Evolutionary conservation across 192 early-diverging fungal genomes (phyloP), one percentile per base, ranked within the genome.

Genomic region (Backusella morwellensis): DNA sequence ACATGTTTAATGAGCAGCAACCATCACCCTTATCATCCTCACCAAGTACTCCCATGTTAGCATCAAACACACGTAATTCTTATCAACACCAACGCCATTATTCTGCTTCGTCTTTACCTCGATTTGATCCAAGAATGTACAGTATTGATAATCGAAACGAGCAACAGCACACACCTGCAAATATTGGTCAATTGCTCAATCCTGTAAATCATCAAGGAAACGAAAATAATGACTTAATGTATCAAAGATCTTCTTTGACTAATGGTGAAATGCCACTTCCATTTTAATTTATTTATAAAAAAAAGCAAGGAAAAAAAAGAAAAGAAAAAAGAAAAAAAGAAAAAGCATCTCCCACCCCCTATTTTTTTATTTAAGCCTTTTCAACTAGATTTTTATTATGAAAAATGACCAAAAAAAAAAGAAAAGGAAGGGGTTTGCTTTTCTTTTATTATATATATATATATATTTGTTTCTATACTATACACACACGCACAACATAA

Each of bases 121-220:
- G 63, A 75, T 47, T 50, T 75, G 74, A 75, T 75, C 21, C 66
- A 29, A 44, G 74, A 75, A 17, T 41, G 15, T 35, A 66, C 26
- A 29, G 52, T 19, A 35, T 63, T 29, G 26, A n/a, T 32, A 26
- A 19, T 29, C 21, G 40, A 41, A 72, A 23, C 34, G 23, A 72
- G 32, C 56, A 26, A 4, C 26, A 47, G 26, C 42, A 32, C 29
- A 72, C 42, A 26, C 23, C 56, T 9, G 73, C 78, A 1, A 68
- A 79, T 8, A 69, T 79, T 12, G 78, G 78, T 21, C 78, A 79
- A 17, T 66, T 79, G 41, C 42, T 79, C 8, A 79, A 79, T 70
- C 78, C 78, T 36, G 72, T 79, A 32, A 68, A 34, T 68, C 67
- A 34, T 68, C 67, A 68, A 15, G 32, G 35, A 36, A 68, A 26